Evolutionary conservation across 768 basidiomycete genomes (phyloP), one percentile per base, ranked within the genome.

Genomic region (Galerina marginata): DNA sequence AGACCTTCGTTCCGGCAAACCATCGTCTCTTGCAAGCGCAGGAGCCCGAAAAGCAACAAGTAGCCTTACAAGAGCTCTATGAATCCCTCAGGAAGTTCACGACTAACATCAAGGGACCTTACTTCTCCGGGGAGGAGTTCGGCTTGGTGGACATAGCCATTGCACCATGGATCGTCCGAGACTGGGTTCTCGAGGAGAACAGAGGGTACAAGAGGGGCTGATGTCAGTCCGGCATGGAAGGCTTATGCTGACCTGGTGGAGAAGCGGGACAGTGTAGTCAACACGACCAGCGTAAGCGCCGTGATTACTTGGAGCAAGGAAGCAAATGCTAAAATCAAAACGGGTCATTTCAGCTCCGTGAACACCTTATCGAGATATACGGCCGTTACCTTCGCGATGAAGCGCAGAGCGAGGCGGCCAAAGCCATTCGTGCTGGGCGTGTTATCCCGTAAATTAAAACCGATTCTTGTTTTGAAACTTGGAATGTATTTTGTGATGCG

Each of bases 301-400:
- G 7, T 12, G 3, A 20, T 25, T 29, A 40, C 12, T 26, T 40
- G 60, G 12, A 10, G 37, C 60, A 20, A 39, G 29, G n/a, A 36
- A 15, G 14, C 6, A 16, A 12, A 25, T 45, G 10, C 54, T 63
- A 54, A 58, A n/a, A 25, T 25, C 25, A 16, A 33, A 10, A 50
- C 36, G 15, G 5, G 7, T 20, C 39, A n/a, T 37, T 42, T n/a
- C 48, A 70, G 69, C 49, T 62, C 37, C 59, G 60, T 26, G 67
- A 74, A 47, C 79, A 86, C 65, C 78, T 81, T 46, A 70, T 72
- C 4, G 77, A 77, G 50, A 81, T 87, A 1, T 84, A 83, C 60
- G 80, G 75, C 7, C 79, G 86, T 3, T 89, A 86, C 67, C 72
- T 88, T 42, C 78, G 79, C 7, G 79, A 89, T 63, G 83, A 86